Conservation (phyloP, 306 rosid species). For the Cicer chorassanicum region DNA sequence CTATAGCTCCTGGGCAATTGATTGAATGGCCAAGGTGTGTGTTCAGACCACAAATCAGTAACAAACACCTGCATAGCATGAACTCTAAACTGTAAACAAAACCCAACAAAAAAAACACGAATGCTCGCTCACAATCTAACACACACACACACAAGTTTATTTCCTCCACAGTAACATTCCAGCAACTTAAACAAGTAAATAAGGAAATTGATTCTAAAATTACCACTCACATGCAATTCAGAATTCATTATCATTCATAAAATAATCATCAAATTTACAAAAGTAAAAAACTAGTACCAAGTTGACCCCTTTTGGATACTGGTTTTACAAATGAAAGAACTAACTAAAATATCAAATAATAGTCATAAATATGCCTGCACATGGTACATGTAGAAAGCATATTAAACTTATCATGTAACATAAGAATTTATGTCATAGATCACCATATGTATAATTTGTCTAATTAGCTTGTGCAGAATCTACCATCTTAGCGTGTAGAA, state of each 20-base stretch:
- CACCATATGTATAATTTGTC: neutral
- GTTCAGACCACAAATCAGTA: constrained; percentile 96
- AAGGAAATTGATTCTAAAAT: neutral
- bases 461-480: neutral
- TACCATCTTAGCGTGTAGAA: neutral
- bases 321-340: neutral
- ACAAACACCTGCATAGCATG: constrained; percentile 71
- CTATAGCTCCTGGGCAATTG: constrained; percentile 97
- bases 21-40: constrained; percentile 98
- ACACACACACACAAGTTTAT: constrained; percentile 6
- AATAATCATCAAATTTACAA: neutral
- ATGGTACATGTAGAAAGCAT: neutral
- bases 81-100: constrained; percentile 30
- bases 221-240: neutral
- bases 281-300: constrained; percentile 16
- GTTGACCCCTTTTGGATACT: neutral
- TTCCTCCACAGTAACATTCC: neutral
- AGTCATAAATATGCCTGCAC: neutral
- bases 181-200: neutral
- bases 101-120: neutral
- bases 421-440: too few species aligned
- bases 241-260: neutral
- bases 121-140: neutral
- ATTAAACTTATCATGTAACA: neutral
- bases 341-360: neutral